These are phyloP conservation scores for Coniochaeta sp. DNA, from an alignment of 2,329 filamentous ascomycete species.

Conservation along the genomic window DNA sequence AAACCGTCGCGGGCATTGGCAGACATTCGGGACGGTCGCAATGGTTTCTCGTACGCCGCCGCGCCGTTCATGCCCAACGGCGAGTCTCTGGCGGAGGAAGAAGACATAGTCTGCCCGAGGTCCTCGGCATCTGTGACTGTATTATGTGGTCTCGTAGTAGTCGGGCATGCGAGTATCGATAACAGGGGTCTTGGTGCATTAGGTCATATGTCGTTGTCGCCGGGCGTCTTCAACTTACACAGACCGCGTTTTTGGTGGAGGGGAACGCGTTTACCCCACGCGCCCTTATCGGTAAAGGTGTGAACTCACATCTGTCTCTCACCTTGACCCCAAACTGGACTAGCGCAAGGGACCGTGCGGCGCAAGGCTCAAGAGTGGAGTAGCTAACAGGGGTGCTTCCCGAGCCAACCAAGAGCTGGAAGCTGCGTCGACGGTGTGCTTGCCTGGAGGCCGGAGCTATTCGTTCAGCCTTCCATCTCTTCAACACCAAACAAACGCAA, in stretches of 20 bases:
- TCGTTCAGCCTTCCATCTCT: constrained; percentile 2
- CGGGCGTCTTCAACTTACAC: background rate
- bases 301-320: background rate
- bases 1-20: constrained; percentile 14
- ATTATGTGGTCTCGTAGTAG: background rate
- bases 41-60: constrained; percentile 2
- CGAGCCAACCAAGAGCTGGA: constrained; percentile 5
- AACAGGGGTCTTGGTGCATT: background rate
- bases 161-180: background rate
- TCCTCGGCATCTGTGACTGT: constrained; percentile 17
- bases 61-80: constrained; percentile 1
- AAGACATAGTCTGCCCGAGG: constrained; percentile 5
- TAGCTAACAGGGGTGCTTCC: background rate
- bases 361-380: background rate
- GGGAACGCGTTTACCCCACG: constrained; percentile 4
- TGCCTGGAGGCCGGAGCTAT: constrained; percentile 15
- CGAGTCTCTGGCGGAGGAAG: background rate
- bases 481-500: background rate
- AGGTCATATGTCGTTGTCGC: background rate
- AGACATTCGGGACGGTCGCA: constrained; percentile 24
- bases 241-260: constrained; percentile 3
- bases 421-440: constrained; percentile 18
- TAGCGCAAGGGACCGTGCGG: background rate
- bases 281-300: background rate
- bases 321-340: background rate